phyloP scores from a whole-genome alignment of 768 basidiomycete genomes.

The Phlebiopsis gigantea region DNA sequence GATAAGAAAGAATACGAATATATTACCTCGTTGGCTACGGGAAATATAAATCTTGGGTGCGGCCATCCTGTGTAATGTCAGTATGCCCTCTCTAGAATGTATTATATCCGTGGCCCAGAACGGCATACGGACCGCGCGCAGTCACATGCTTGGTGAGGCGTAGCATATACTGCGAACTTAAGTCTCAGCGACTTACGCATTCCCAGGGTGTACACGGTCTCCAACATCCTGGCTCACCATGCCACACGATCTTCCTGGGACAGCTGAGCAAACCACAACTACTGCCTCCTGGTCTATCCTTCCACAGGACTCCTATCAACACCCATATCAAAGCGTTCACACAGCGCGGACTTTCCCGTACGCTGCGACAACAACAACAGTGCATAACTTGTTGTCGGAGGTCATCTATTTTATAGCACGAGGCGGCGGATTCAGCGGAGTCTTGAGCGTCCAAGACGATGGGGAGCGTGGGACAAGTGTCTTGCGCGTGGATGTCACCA shows the following conservation, averaged over 20 bases:
- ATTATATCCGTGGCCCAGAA: no score
- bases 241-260: neutral
- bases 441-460: slow-evolving; percentile 11
- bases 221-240: neutral
- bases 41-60: no score
- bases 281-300: neutral
- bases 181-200: no score
- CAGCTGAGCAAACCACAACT: neutral
- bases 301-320: neutral
- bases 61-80: no score
- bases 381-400: slow-evolving; percentile 15
- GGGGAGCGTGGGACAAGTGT: slow-evolving; percentile 1
- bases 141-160: neutral
- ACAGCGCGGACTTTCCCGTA: neutral
- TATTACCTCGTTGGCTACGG: no score
- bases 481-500: slow-evolving; percentile 12
- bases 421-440: slow-evolving; percentile 12
- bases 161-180: no score
- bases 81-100: no score
- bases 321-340: neutral
- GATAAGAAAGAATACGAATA: no score
- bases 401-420: slow-evolving; percentile 15
- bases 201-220: no score
- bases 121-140: neutral
- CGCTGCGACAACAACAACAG: slow-evolving; percentile 10